These are phyloP conservation scores for Ceratobasidium sp. DNA, from an alignment of 1,284 basidiomycete species.

Conservation along the genomic window DNA sequence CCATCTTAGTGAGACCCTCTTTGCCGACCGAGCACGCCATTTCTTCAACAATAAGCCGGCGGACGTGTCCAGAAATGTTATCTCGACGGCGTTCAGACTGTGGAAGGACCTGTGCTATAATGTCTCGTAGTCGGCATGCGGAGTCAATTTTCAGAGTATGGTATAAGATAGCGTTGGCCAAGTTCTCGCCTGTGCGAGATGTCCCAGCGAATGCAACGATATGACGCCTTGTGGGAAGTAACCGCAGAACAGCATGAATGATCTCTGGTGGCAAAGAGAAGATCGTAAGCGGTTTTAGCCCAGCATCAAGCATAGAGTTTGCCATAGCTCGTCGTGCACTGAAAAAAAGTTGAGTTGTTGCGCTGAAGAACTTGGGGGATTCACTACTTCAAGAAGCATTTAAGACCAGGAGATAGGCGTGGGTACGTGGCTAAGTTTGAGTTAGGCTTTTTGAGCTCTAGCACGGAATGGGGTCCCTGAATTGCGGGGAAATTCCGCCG, in stretches of 20 bases:
- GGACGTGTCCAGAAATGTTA: not conserved
- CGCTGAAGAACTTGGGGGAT: too few species aligned
- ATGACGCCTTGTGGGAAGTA: not conserved
- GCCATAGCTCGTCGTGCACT: not conserved
- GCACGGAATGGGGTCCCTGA: too few species aligned
- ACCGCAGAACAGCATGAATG: not conserved
- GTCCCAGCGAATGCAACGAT: not conserved
- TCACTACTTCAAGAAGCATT: too few species aligned
- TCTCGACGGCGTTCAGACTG: not conserved
- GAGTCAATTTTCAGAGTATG: not conserved
- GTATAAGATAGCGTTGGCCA: not conserved
- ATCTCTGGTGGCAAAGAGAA: not conserved
- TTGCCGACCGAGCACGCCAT: not conserved
- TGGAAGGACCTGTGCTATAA: not conserved
- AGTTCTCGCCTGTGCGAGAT: not conserved
- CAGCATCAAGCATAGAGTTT: not conserved
- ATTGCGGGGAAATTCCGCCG: too few species aligned
- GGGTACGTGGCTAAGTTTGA: too few species aligned
- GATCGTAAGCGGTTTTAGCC: not conserved
- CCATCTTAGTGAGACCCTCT: not conserved
- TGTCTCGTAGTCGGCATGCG: not conserved
- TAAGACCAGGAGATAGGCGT: too few species aligned
- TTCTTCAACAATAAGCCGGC: not conserved
- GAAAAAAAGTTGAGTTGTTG: not conserved
- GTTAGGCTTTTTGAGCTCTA: too few species aligned